Conservation (phyloP, 768 basidiomycete species). For the Obba rivulosa region DNA sequence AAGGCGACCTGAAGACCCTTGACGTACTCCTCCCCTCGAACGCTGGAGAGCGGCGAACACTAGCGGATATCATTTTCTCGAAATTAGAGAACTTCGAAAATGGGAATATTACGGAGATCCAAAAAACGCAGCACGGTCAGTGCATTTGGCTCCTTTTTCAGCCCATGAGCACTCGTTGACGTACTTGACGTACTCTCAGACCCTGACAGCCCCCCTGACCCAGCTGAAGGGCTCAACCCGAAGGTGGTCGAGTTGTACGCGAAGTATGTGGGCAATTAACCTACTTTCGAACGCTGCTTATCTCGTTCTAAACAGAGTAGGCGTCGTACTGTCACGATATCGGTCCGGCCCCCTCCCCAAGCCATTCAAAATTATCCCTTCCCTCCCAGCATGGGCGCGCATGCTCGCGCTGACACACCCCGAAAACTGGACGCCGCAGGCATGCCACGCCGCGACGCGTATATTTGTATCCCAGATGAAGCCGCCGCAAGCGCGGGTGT, state of each 20-base stretch:
- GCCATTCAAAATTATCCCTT: slow-evolving; percentile 96
- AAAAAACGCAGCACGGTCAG: slow-evolving; percentile 54
- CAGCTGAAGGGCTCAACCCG: slow-evolving; percentile 84
- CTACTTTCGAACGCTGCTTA: background rate
- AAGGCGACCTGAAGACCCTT: slow-evolving; percentile 79
- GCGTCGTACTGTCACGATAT: slow-evolving; percentile 79
- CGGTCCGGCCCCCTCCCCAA: slow-evolving; percentile 94
- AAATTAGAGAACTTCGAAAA: slow-evolving; percentile 73
- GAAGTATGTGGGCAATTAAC: slow-evolving; percentile 53
- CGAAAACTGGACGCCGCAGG: slow-evolving; percentile 93
- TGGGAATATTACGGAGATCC: slow-evolving; percentile 47
- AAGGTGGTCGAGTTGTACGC: slow-evolving; percentile 90
- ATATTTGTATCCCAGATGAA: slow-evolving; percentile 98
- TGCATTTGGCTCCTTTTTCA: slow-evolving; percentile 3
- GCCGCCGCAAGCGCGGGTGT: slow-evolving; percentile 88
- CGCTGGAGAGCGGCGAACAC: slow-evolving; percentile 70
- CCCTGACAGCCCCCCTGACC: slow-evolving; percentile 52
- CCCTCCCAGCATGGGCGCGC: slow-evolving; percentile 93
- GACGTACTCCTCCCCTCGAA: slow-evolving; percentile 77
- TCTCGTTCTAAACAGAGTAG: slow-evolving; percentile 63
- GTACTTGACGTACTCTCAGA: slow-evolving; percentile 26
- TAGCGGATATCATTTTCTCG: slow-evolving; percentile 95
- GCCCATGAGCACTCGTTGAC: slow-evolving; percentile 8
- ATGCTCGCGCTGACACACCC: slow-evolving; percentile 90
- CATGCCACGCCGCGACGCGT: slow-evolving; percentile 88